Evolutionary conservation across 306 rosid species (phyloP).

Genomic region (Purshia tridentata): DNA sequence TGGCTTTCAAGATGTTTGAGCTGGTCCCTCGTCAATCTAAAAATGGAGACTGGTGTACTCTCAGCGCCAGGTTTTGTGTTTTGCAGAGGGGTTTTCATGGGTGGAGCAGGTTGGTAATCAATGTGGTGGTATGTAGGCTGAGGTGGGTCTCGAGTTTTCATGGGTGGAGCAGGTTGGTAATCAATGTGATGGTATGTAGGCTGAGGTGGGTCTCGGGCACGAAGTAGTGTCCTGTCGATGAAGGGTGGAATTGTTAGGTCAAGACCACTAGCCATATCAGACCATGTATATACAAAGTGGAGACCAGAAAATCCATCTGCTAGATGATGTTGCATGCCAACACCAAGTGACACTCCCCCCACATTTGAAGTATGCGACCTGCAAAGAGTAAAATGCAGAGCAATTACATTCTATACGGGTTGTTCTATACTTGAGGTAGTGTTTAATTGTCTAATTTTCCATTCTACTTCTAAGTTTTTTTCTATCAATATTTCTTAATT

Average conservation of each 20-base stretch:
- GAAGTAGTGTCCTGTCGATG: slow-evolving; percentile 58
- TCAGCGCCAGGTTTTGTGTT: slow-evolving; percentile 32
- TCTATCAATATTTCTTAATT: too few species aligned
- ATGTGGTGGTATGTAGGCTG: slow-evolving; percentile 49
- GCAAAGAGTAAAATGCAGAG: too few species aligned
- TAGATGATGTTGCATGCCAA: slow-evolving; percentile 63
- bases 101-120: slow-evolving; percentile 47
- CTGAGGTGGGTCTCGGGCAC: slow-evolving; percentile 60
- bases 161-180: slow-evolving; percentile 55
- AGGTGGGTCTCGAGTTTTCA: slow-evolving; percentile 70
- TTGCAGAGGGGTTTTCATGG: slow-evolving; percentile 46
- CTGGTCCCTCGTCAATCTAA: slow-evolving; percentile 56
- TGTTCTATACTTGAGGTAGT: too few species aligned
- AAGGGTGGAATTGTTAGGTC: slow-evolving; percentile 59
- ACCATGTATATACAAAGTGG: slow-evolving; percentile 70
- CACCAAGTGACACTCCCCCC: slow-evolving; percentile 79
- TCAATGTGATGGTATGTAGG: slow-evolving; percentile 65
- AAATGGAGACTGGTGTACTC: slow-evolving; percentile 41
- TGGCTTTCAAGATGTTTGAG: slow-evolving; percentile 52
- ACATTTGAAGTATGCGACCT: slow-evolving; percentile 77
- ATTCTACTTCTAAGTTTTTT: too few species aligned
- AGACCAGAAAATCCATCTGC: slow-evolving; percentile 79
- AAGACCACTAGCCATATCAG: slow-evolving; percentile 68
- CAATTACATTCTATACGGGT: too few species aligned
- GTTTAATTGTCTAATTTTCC: too few species aligned